A percentile compares a stretch with the other conserved stretches of the same genome.
Conservation (phyloP, 129 eudicot genomes). For the Apium graveolens region DNA sequence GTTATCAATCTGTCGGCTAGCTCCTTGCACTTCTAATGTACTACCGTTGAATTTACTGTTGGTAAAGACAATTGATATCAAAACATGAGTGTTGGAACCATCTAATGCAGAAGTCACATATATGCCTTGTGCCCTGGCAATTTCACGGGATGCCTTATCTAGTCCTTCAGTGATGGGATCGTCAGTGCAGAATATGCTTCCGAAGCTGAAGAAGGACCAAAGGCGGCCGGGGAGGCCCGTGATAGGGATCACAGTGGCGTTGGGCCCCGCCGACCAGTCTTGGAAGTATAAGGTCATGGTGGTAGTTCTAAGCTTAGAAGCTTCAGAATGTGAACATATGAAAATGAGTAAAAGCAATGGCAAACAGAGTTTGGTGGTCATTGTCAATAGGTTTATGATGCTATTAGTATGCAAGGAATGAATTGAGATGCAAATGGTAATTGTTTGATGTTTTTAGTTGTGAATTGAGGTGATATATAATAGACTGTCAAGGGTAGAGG, state of each 20-base stretch:
- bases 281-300: conserved; percentile 6
- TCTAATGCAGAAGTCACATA: conserved; percentile 5
- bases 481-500: neutral
- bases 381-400: neutral
- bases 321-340: neutral
- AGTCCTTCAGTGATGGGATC: neutral
- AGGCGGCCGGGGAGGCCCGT: conserved; percentile 3
- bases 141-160: neutral
- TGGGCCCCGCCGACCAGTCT: conserved; percentile 1
- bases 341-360: neutral
- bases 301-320: neutral
- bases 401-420: neutral
- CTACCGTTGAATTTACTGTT: neutral
- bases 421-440: neutral
- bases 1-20: neutral
- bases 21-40: conserved; percentile 7
- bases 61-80: neutral
- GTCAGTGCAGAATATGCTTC: neutral
- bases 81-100: conserved; percentile 2
- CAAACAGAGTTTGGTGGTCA: neutral
- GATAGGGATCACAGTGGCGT: conserved; percentile 8
- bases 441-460: neutral
- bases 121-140: conserved; percentile 1
- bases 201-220: conserved; percentile 6
- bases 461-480: neutral